phyloP scores from a whole-genome alignment of 768 basidiomycete species.

The Russula compacta region DNA sequence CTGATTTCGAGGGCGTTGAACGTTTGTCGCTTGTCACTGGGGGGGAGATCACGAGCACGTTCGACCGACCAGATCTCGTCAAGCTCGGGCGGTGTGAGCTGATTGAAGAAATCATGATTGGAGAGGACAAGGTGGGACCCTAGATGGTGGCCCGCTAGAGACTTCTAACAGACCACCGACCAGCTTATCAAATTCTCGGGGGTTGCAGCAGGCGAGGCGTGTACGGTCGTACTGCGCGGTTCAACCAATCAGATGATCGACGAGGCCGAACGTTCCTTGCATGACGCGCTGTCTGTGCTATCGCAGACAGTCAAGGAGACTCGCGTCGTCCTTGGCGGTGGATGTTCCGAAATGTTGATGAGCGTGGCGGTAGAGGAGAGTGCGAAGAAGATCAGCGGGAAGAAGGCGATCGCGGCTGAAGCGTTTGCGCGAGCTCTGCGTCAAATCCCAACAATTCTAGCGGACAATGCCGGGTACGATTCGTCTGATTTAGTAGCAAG shows the following conservation, averaged over 20 bases:
- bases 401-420: conserved; percentile 93
- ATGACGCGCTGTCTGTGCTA: conserved; percentile 94
- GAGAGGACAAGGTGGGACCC: conserved; percentile 83
- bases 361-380: conserved; percentile 87
- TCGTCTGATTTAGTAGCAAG: conserved; percentile 90
- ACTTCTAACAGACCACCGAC: not conserved
- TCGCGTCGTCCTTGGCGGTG: conserved; percentile 87
- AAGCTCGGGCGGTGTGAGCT: conserved; percentile 89
- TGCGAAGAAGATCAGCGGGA: conserved; percentile 76
- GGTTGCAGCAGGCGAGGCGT: conserved; percentile 94
- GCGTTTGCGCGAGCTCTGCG: conserved; percentile 82
- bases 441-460: conserved; percentile 93
- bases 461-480: conserved; percentile 97
- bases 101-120: conserved; percentile 99
- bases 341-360: conserved; percentile 99
- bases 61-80: conserved; percentile 86
- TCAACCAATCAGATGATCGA: conserved; percentile 99
- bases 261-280: conserved; percentile 94
- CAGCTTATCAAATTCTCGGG: conserved; percentile 99
- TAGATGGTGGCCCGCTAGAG: conserved; percentile 2
- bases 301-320: conserved; percentile 99
- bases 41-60: conserved; percentile 94
- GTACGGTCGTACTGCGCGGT: conserved; percentile 94
- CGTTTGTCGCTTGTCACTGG: conserved; percentile 92
- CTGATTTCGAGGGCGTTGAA: conserved; percentile 98